Base-by-base conservation (phyloP, 129 eudicot species). In the Pittosporum tobira region DNA sequence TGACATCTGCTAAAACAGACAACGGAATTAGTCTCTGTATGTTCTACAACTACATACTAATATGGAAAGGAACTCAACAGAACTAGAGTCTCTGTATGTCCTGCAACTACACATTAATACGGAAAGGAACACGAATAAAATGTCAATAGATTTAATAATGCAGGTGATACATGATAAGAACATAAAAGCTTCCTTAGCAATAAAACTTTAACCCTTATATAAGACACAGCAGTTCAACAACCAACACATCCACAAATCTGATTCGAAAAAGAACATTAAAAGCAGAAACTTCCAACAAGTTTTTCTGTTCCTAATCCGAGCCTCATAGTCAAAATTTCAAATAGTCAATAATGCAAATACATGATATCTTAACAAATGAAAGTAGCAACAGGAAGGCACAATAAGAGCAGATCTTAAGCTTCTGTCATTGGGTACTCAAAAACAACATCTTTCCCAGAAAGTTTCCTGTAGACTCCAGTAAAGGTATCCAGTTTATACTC, bases 401-500 rank as follows among this genome's bases (percentile, higher is more conserved):
- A 47, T 31, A 18, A 4, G 38, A 73, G 16, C 19, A 61, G n/a
- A 62, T 47, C 56, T 65, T 68, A 81, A 6, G 84, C 74, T 14
- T 84, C 87, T 0, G 77, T 57, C 0, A 71, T 55, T 1, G 94
- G 94, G 62, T 71, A 84, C 61, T 84, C 94, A 15, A 84, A 84
- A 26, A 84, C 87, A 16, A 84, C 94, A 19, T 84, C 94, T 38
- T 84, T 84, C 4, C 94, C 94, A 1, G 82, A 84, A 46, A 84
- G 94, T 77, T 81, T 84, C 80, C 87, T 81, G 84, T 84, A 84
- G 59, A 84, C 88, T 15, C 77, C 85, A 5, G 82, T 46, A 62
- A 73, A 84, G 11, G 94, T 84, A 78, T 84, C 94, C 59, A 84
- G 70, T 73, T 84, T 84, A 81, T 84, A 84, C 75, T 84, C 94